phyloP scores from a whole-genome alignment of 176 grass and related monocot species.

The Ensete glaucum region DNA sequence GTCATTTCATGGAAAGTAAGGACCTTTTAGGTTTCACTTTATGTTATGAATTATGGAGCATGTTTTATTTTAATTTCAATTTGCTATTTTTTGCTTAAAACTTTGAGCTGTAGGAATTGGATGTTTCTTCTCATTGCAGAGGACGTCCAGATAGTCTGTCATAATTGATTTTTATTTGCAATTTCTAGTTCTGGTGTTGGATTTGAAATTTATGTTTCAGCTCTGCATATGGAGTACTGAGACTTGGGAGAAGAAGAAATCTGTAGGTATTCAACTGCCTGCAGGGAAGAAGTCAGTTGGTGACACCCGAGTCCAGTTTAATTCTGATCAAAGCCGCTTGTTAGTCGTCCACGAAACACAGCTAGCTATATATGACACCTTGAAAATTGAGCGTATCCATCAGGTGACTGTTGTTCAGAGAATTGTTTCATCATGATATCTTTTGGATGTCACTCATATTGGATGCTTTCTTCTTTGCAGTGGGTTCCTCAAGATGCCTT shows the following conservation, averaged over 20 bases:
- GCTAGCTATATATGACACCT: conserved; percentile 79
- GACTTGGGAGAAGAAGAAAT: conserved; percentile 83
- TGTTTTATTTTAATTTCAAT: too few relatives aligned
- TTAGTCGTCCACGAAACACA: conserved; percentile 94
- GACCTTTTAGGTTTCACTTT: too few relatives aligned
- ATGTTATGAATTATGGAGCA: too few relatives aligned
- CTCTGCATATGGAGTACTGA: conserved; percentile 78
- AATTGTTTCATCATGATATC: conserved; percentile 10
- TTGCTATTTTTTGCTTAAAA: too few relatives aligned
- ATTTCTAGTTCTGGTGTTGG: too few relatives aligned
- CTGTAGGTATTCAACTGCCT: conserved; percentile 54
- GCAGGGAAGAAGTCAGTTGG: conserved; percentile 65
- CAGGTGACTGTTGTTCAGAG: conserved; percentile 37
- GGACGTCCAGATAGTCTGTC: too few relatives aligned
- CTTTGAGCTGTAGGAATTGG: too few relatives aligned
- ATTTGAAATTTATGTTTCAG: conserved; percentile 34
- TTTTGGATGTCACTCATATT: conserved; percentile 1
- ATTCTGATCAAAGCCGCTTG: conserved; percentile 70
- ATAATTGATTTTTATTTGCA: too few relatives aligned
- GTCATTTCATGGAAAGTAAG: too few relatives aligned
- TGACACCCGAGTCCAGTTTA: conserved; percentile 90
- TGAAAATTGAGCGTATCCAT: conserved; percentile 75
- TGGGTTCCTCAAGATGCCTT: conserved; percentile 71
- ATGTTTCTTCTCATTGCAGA: too few relatives aligned
- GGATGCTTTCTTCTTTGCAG: conserved; percentile 46